Evolutionary conservation across 495 filamentous ascomycete genomes (phyloP).

Genomic region (Delitschia confertaspora): DNA sequence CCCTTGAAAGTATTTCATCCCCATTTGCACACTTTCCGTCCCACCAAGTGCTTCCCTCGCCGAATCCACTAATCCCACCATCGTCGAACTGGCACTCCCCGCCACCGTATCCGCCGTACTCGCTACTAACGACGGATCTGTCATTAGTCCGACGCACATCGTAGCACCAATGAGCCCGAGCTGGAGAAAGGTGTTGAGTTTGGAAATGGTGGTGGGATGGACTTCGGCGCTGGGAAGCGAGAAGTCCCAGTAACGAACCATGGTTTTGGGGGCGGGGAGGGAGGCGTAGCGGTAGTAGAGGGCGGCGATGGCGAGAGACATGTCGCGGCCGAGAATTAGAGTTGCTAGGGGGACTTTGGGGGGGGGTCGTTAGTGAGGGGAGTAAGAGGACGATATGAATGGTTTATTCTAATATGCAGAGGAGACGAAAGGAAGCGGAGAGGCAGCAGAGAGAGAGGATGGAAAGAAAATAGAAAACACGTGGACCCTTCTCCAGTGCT

Average conservation of each 20-base stretch:
- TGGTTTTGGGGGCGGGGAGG: slow-evolving; percentile 84
- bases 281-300: slow-evolving; percentile 94
- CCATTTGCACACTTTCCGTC: slow-evolving; percentile 17
- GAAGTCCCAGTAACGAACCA: slow-evolving; percentile 95
- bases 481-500: too few species aligned
- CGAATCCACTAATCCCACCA: not conserved
- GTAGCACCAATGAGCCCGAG: slow-evolving; percentile 35
- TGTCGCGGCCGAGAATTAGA: slow-evolving; percentile 83
- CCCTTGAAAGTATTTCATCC: slow-evolving; percentile 28
- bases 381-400: too few species aligned
- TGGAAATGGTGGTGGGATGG: slow-evolving; percentile 80
- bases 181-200: slow-evolving; percentile 46
- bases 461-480: too few species aligned
- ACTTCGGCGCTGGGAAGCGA: slow-evolving; percentile 88
- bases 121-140: slow-evolving; percentile 16
- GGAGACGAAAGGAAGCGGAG: too few species aligned
- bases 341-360: slow-evolving; percentile 73
- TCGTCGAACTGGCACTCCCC: slow-evolving; percentile 6
- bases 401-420: too few species aligned
- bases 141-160: slow-evolving; percentile 19
- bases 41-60: slow-evolving; percentile 12
- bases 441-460: too few species aligned
- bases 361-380: too few species aligned
- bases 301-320: slow-evolving; percentile 76
- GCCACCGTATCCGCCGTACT: too few species aligned